These are phyloP conservation scores for Sphenostylis stenocarpa DNA, from an alignment of 306 rosid species.

Conservation along the genomic window DNA sequence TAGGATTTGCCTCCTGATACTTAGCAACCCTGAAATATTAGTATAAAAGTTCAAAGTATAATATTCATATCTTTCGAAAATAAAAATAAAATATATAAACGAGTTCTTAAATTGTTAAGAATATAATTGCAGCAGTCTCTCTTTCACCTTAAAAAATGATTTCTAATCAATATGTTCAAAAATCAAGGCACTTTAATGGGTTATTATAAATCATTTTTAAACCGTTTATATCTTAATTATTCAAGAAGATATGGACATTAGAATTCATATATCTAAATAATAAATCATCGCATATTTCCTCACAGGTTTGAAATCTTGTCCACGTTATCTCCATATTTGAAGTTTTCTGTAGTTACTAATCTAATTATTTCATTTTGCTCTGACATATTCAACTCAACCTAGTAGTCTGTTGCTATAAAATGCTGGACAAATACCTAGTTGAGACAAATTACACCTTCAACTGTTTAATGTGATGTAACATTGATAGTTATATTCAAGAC, in stretches of 20 bases:
- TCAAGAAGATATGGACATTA: not conserved
- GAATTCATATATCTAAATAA: not conserved
- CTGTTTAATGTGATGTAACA: not conserved
- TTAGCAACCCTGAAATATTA: conserved; percentile 81
- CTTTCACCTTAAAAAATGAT: not conserved
- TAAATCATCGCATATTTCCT: not conserved
- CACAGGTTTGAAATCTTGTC: not conserved
- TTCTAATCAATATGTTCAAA: not conserved
- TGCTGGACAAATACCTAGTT: conserved; percentile 1
- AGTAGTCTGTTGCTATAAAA: not conserved
- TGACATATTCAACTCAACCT: conserved; percentile 2
- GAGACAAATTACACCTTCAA: conserved; percentile 1
- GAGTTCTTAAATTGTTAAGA: conserved; percentile 9
- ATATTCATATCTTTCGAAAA: conserved; percentile 19
- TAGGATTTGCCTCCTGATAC: conserved; percentile 98
- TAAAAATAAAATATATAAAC: not conserved
- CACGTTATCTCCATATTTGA: not conserved
- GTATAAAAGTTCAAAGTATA: conserved; percentile 19
- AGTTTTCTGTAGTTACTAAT: not conserved
- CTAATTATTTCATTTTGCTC: conserved; percentile 20
- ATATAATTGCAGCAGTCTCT: not conserved
- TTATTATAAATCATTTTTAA: not conserved
- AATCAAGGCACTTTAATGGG: conserved; percentile 4
- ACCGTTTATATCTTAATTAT: conserved; percentile 1
- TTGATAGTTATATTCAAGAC: not conserved